Evolutionary conservation across 352 stramenopile genomes (phyloP).

Genomic region (Discostella stelligera): DNA sequence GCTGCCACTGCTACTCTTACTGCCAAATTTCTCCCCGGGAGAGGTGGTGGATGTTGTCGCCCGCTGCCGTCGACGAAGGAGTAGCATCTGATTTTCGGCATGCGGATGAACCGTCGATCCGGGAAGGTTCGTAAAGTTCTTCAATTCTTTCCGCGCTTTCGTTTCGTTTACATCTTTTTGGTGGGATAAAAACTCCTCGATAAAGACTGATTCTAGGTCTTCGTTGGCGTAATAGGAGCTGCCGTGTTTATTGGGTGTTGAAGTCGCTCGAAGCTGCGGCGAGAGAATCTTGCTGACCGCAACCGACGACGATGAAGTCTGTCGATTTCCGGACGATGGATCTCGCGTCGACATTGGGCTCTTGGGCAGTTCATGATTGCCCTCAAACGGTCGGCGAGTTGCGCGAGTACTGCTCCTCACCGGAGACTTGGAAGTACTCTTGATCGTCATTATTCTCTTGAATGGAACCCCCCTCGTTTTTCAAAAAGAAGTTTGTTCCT

Average conservation of each 20-base stretch:
- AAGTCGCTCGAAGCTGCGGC: slow-evolving; percentile 1
- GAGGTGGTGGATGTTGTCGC: not conserved
- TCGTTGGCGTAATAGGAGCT: slow-evolving; percentile 33
- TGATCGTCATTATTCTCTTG: not conserved
- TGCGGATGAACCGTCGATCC: slow-evolving; percentile 37
- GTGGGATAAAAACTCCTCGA: slow-evolving; percentile 30
- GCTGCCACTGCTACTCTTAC: slow-evolving; percentile 1
- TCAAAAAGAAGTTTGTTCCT: no score
- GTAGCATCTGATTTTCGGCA: slow-evolving; percentile 28
- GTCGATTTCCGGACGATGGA: not conserved
- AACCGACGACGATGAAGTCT: not conserved
- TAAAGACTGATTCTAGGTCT: slow-evolving; percentile 25
- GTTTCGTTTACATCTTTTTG: slow-evolving; percentile 33
- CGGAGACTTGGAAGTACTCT: not conserved
- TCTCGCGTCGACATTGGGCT: not conserved
- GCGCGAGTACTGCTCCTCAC: not conserved
- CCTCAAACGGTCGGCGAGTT: not conserved
- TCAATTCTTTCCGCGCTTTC: slow-evolving; percentile 26
- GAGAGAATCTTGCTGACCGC: not conserved
- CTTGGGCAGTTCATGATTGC: not conserved
- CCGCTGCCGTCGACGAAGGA: slow-evolving; percentile 2
- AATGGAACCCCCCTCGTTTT: not conserved
- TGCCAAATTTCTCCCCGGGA: not conserved
- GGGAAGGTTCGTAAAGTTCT: slow-evolving; percentile 33
- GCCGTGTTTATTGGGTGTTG: not conserved